Percentiles rank a stretch among this genome's conserved stretches.
These are phyloP conservation scores for Leccinum rimulosum DNA, from an alignment of 768 basidiomycete species.

Conservation along the genomic window DNA sequence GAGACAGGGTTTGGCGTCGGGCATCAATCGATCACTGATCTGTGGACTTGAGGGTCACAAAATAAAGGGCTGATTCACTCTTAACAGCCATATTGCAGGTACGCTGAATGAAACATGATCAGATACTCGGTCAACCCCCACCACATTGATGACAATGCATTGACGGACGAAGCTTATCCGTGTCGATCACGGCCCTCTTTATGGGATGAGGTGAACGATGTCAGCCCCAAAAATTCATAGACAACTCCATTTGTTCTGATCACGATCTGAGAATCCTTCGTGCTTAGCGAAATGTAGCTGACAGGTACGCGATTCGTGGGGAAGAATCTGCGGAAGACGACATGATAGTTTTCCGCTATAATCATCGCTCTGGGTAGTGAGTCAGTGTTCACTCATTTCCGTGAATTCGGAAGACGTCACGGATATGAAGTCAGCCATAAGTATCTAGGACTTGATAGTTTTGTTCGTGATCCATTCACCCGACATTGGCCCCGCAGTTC, in stretches of 20 bases:
- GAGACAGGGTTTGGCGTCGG: neutral
- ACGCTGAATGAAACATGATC: neutral
- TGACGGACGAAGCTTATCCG: neutral
- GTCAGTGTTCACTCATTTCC: constrained; percentile 5
- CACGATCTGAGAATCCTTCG: neutral
- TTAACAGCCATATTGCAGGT: neutral
- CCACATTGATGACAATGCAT: neutral
- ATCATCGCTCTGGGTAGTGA: neutral
- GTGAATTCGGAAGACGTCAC: neutral
- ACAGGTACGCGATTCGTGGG: neutral
- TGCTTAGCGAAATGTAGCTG: neutral
- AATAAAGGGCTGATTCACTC: neutral
- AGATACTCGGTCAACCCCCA: neutral
- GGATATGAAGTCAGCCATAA: neutral
- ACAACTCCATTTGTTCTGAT: neutral
- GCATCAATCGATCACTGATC: neutral
- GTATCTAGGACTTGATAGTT: neutral
- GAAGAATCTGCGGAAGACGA: neutral
- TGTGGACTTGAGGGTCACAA: neutral
- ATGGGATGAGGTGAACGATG: neutral
- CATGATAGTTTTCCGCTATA: neutral
- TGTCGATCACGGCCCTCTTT: too few relatives aligned
- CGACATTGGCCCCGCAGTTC: neutral
- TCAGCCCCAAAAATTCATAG: neutral
- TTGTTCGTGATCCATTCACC: neutral